Evolutionary conservation across 148 eudicot species (phyloP).

Genomic region (Hydrangea macrophylla): DNA sequence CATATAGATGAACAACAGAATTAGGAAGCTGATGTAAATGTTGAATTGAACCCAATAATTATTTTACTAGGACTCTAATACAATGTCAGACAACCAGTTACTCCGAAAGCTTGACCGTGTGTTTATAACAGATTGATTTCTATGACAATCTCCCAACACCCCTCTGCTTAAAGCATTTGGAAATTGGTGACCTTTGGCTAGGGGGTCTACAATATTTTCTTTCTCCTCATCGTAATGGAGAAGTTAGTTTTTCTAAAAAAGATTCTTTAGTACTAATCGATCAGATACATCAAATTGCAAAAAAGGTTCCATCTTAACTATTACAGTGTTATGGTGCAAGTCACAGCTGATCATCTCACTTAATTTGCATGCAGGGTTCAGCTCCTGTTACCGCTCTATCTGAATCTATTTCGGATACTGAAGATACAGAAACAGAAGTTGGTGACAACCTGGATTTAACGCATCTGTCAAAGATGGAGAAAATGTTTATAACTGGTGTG

Average conservation of each 20-base stretch:
- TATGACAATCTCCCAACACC: too few species aligned
- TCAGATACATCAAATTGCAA: neutral
- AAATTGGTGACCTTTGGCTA: neutral
- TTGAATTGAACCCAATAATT: too few species aligned
- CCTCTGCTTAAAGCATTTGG: too few species aligned
- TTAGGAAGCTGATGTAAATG: too few species aligned
- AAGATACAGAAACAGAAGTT: slow-evolving; percentile 50
- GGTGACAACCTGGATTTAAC: slow-evolving; percentile 30
- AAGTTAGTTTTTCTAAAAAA: neutral
- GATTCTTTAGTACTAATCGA: neutral
- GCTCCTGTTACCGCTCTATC: slow-evolving; percentile 74
- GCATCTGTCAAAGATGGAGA: slow-evolving; percentile 50
- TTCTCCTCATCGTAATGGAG: neutral
- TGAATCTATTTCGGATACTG: slow-evolving; percentile 82
- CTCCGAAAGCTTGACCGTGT: too few species aligned
- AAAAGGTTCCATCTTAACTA: neutral
- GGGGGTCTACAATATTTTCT: neutral
- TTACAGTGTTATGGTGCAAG: neutral
- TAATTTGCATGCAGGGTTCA: slow-evolving; percentile 44
- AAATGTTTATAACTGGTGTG: slow-evolving; percentile 71
- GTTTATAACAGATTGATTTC: too few species aligned
- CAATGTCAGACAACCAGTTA: too few species aligned
- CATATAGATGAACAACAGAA: too few species aligned
- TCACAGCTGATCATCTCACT: neutral
- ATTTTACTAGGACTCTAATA: too few species aligned